phyloP scores from a whole-genome alignment of 129 eudicot species.

The Artemisia annua region DNA sequence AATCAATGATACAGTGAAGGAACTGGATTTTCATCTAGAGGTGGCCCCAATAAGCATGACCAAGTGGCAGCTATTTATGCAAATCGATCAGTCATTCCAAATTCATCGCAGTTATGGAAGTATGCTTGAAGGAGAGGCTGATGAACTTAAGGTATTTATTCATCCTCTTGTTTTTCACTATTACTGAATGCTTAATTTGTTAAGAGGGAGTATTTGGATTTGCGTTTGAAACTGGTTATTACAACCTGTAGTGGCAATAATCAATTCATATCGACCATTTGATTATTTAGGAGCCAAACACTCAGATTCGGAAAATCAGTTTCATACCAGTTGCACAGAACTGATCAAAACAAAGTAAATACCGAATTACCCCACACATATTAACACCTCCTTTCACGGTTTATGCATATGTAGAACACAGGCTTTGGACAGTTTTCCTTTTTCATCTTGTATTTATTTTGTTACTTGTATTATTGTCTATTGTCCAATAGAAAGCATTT shows the following conservation, averaged over 20 bases:
- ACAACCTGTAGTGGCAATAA: neutral
- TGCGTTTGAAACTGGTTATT: neutral
- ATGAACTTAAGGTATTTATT: conserved; percentile 83
- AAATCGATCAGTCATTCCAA: conserved; percentile 94
- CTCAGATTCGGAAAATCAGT: neutral
- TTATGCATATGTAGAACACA: neutral
- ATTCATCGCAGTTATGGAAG: conserved; percentile 94
- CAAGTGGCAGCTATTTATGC: conserved; percentile 91
- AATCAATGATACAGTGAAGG: conserved; percentile 76
- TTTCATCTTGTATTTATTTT: too few relatives aligned
- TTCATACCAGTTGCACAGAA: neutral
- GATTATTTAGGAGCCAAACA: neutral
- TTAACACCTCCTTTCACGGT: neutral
- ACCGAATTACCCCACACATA: neutral
- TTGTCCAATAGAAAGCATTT: neutral
- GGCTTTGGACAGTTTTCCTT: neutral
- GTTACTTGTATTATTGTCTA: too few relatives aligned
- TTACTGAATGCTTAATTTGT: neutral
- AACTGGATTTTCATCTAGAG: conserved; percentile 77
- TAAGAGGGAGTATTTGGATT: conserved; percentile 4
- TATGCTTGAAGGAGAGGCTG: conserved; percentile 98
- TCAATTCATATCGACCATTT: neutral
- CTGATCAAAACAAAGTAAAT: neutral
- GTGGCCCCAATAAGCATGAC: conserved; percentile 98
- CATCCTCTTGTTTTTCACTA: neutral